These are phyloP conservation scores for Sugiyamaella lignohabitans DNA, from an alignment of 805 yeast genomes.

Conservation along the genomic window DNA sequence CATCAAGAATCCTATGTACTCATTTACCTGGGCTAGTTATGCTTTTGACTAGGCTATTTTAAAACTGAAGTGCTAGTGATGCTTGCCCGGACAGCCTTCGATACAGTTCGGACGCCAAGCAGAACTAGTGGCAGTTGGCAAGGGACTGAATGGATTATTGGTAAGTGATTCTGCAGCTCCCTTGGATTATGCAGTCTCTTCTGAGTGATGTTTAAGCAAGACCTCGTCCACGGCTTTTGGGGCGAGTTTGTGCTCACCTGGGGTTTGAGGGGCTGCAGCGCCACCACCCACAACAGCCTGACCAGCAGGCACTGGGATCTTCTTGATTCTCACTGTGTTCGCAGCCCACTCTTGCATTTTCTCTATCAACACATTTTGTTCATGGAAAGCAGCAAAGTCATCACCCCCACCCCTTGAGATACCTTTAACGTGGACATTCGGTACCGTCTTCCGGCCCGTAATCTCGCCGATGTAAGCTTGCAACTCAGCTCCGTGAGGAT, in stretches of 20 bases:
- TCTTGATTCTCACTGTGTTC: constrained; percentile 21
- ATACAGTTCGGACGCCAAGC: too few species aligned
- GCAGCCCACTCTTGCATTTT: constrained; percentile 50
- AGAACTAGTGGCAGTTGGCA: too few species aligned
- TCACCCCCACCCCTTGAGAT: constrained; percentile 83
- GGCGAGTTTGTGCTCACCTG: background rate
- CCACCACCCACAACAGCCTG: background rate
- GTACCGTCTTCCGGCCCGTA: constrained; percentile 84
- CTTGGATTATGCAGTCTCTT: too few species aligned
- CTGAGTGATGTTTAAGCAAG: too few species aligned
- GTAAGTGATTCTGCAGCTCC: too few species aligned
- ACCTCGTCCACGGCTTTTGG: background rate
- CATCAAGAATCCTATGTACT: too few species aligned
- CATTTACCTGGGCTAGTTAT: too few species aligned
- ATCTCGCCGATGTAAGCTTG: constrained; percentile 62
- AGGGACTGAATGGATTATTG: too few species aligned
- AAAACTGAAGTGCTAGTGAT: too few species aligned
- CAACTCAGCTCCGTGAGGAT: constrained; percentile 64
- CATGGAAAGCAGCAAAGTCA: constrained; percentile 62
- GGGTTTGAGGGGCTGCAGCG: background rate
- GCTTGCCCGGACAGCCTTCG: too few species aligned
- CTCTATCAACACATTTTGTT: constrained; percentile 46
- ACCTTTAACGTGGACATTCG: constrained; percentile 74
- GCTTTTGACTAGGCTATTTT: too few species aligned
- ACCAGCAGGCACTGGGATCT: constrained; percentile 7